A percentile compares a stretch with the other conserved stretches of the same genome.
phyloP scores from a whole-genome alignment of 805 yeast genomes.

The Hanseniaspora vineae region DNA sequence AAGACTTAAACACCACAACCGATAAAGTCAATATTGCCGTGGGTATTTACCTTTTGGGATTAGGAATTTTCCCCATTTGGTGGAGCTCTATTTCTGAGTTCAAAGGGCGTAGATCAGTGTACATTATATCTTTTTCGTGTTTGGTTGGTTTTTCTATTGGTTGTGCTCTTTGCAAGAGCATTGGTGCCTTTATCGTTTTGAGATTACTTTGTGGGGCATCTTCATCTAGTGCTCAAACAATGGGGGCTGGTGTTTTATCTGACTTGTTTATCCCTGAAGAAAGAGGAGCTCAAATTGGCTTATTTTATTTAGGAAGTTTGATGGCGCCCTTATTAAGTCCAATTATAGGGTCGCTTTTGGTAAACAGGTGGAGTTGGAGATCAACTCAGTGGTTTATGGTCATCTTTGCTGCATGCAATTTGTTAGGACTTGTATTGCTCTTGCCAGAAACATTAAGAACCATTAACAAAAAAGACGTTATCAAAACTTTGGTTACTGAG shows the following conservation, averaged over 20 bases:
- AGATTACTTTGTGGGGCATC: constrained; percentile 68
- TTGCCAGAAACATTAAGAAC: constrained; percentile 68
- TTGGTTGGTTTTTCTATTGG: constrained; percentile 61
- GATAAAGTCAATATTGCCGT: constrained; percentile 63
- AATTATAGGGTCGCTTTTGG: constrained; percentile 64
- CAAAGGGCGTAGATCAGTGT: constrained; percentile 63
- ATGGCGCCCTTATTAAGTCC: constrained; percentile 75
- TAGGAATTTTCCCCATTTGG: constrained; percentile 80
- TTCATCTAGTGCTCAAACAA: constrained; percentile 76
- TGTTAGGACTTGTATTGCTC: constrained; percentile 35
- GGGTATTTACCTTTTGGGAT: constrained; percentile 59
- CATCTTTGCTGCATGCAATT: constrained; percentile 45
- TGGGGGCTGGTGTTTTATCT: constrained; percentile 80
- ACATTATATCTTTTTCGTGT: constrained; percentile 50
- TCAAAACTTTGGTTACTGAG: constrained; percentile 32
- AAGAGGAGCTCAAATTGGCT: constrained; percentile 71
- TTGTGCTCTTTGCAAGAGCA: constrained; percentile 49
- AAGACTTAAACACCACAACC: constrained; percentile 41
- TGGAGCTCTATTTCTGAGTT: constrained; percentile 74
- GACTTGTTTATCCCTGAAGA: constrained; percentile 56
- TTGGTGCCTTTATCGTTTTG: constrained; percentile 51
- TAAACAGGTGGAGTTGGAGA: constrained; percentile 70
- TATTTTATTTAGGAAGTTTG: constrained; percentile 67
- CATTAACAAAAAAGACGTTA: constrained; percentile 39
- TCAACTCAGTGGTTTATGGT: constrained; percentile 81